These are phyloP conservation scores for Lolium perenne DNA, from an alignment of 176 grass and related monocot genomes.

Conservation along the genomic window DNA sequence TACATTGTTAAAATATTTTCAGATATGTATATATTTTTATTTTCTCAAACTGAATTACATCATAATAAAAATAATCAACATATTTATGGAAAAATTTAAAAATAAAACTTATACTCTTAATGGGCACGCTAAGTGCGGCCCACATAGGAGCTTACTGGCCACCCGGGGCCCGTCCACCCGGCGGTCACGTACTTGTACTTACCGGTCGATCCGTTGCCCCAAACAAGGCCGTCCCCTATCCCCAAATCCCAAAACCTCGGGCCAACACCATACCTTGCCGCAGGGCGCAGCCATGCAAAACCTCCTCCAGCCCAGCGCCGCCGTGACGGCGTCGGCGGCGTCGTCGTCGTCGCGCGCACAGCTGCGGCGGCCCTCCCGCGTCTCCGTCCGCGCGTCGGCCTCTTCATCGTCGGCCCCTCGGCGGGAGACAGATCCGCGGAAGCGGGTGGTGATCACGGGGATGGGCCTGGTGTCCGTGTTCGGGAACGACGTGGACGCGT, in stretches of 20 bases:
- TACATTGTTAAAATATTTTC: no score
- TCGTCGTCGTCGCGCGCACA: background rate
- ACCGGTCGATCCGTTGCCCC: no score
- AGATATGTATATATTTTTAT: no score
- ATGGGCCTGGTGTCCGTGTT: constrained; percentile 1
- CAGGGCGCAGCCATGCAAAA: background rate
- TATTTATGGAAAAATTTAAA: no score
- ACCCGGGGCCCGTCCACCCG: no score
- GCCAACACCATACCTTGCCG: background rate
- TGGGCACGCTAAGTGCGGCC: no score
- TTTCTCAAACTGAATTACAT: no score
- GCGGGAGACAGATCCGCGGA: background rate
- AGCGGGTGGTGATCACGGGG: constrained; percentile 10
- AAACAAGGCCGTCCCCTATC: no score
- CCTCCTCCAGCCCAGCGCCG: background rate
- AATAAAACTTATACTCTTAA: no score
- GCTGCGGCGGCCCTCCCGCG: background rate
- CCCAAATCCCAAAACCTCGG: background rate
- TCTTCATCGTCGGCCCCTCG: background rate
- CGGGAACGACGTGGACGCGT: background rate
- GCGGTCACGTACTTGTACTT: no score
- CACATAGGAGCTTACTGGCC: no score
- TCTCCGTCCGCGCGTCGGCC: background rate
- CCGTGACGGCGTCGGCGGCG: background rate
- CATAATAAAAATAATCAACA: no score